phyloP scores from a whole-genome alignment of 352 stramenopile genomes.

The Globisporangium spinosum region DNA sequence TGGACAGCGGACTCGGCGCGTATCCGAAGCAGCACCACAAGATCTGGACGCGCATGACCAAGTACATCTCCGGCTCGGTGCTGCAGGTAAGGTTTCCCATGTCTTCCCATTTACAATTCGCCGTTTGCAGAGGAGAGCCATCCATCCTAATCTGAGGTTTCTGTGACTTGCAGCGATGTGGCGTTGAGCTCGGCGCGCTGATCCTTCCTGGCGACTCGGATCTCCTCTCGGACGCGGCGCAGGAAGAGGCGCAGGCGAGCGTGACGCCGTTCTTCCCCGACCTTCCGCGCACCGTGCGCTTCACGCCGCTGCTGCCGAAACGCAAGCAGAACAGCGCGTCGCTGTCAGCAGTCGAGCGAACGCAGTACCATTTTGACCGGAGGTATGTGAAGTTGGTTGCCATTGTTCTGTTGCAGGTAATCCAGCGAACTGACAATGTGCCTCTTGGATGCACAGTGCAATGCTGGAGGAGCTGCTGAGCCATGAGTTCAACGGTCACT shows the following conservation, averaged over 20 bases:
- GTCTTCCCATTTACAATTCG: no score
- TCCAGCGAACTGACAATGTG: not conserved
- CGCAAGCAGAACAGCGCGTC: slow-evolving; percentile 22
- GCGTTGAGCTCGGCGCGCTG: slow-evolving; percentile 54
- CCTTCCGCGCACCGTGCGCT: slow-evolving; percentile 64
- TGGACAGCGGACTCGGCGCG: slow-evolving; percentile 70
- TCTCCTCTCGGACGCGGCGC: slow-evolving; percentile 23
- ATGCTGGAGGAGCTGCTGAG: slow-evolving; percentile 49
- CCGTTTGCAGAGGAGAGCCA: no score
- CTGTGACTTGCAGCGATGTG: slow-evolving; percentile 44
- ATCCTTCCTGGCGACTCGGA: slow-evolving; percentile 71
- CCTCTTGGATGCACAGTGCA: slow-evolving; percentile 22
- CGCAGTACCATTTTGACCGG: slow-evolving; percentile 73
- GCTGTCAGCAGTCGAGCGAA: slow-evolving; percentile 49
- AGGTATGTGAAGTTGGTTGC: slow-evolving; percentile 35
- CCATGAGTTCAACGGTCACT: slow-evolving; percentile 37
- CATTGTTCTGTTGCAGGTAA: not conserved
- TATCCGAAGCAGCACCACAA: slow-evolving; percentile 80
- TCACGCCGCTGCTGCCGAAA: slow-evolving; percentile 54
- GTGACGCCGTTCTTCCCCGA: slow-evolving; percentile 75
- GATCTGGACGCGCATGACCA: slow-evolving; percentile 66
- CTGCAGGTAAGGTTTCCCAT: slow-evolving; percentile 18
- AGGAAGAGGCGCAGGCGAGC: slow-evolving; percentile 11
- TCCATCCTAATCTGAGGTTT: no score
- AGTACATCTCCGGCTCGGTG: slow-evolving; percentile 56